Evolutionary conservation across 441 rosid genomes (phyloP), one percentile per base, ranked within the genome.

Genomic region (Biscutella laevigata): DNA sequence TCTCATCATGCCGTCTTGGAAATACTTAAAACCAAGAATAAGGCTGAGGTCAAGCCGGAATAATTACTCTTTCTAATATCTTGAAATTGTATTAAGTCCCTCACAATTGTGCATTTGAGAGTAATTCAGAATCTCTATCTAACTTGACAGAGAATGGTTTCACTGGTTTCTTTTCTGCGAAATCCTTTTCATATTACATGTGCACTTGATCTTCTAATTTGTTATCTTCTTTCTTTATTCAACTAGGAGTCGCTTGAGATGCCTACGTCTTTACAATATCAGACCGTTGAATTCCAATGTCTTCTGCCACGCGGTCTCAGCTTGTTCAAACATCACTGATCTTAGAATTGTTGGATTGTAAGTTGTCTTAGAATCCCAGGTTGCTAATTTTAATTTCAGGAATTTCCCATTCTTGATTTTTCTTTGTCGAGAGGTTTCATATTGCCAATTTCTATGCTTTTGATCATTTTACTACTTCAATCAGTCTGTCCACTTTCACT

Each of bases 261-360:
- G 82, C 57, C 53, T 88, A 68, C 77, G 76, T 59, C 86, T 88
- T 51, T 81, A 83, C 82, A 86, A 86, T 51, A 70, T 88, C 55
- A 90, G 80, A 61, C 72, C 79, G 51, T 61, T 76, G 70, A 80
- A 78, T 48, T 60, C 65, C 46, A 53, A 64, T 6, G 68, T 88
- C 20, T 77, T 80, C 11, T 71, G 66, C 26, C 37, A 42, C 50
- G 83, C 84, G 28, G 69, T 88, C 43, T 71, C 86, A 45, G 79
- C 77, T 25, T 86, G 95, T 70, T 73, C 80, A 10, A 74, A 80
- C 53, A 73, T 88, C 33, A 71, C 75, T 48, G 88, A 88, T 66
- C 79, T 88, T 52, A 89, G 76, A 64, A 77, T 88, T 53, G 85
- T 84, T 68, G 88, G 96, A 78, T 76, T 88, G 91, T 84, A 82